Evolutionary conservation across 306 rosid species (phyloP).

Genomic region (Echinosophora koreensis): DNA sequence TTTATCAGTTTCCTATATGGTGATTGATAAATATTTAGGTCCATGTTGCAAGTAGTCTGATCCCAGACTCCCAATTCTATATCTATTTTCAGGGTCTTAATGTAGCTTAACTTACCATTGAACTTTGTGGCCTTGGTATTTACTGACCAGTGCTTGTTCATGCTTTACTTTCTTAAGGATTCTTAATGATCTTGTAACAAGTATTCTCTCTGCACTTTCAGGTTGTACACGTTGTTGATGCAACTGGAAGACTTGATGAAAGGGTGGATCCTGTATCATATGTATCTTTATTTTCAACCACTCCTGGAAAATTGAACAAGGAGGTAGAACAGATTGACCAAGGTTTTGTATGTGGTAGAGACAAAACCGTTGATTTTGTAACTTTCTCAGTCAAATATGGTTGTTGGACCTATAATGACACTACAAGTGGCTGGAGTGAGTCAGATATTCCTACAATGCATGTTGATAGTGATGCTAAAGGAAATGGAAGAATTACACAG

Average conservation of each 20-base stretch:
- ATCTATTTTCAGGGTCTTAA: not conserved
- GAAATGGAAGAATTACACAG: slow-evolving; percentile 58
- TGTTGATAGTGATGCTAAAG: slow-evolving; percentile 55
- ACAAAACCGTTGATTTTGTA: slow-evolving; percentile 77
- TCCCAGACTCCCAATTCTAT: not conserved
- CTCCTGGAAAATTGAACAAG: slow-evolving; percentile 91
- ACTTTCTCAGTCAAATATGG: slow-evolving; percentile 83
- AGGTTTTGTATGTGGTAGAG: slow-evolving; percentile 79
- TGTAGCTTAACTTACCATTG: not conserved
- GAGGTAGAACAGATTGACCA: slow-evolving; percentile 79
- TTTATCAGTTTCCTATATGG: not conserved
- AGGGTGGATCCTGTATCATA: slow-evolving; percentile 62
- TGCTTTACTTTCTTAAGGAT: not conserved
- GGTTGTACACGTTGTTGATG: slow-evolving; percentile 95
- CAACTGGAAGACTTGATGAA: slow-evolving; percentile 60
- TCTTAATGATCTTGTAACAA: not conserved
- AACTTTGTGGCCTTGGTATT: not conserved
- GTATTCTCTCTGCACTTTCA: slow-evolving; percentile 43
- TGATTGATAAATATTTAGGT: not conserved
- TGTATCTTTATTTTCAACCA: slow-evolving; percentile 78
- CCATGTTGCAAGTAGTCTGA: not conserved
- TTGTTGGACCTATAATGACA: slow-evolving; percentile 69
- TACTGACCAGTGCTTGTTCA: not conserved
- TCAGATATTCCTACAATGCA: slow-evolving; percentile 74
- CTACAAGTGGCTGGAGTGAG: slow-evolving; percentile 70